Percentiles rank a stretch among this genome's conserved stretches.
phyloP scores from a whole-genome alignment of 345 rosid species.

The Citrus unshiu region DNA sequence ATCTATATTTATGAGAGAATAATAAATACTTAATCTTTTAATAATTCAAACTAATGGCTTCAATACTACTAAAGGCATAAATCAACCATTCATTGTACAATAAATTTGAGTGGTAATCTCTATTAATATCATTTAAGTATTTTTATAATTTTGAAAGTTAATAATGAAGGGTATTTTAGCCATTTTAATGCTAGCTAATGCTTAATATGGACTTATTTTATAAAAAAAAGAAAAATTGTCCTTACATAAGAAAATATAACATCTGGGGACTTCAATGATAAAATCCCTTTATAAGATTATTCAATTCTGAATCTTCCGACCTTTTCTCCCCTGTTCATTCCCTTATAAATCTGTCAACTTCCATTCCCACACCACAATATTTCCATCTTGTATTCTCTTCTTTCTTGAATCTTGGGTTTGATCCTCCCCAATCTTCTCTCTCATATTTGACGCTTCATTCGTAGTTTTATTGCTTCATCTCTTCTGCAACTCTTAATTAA shows the following conservation, averaged over 20 bases:
- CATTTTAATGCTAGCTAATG: no score
- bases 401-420: no score
- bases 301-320: neutral
- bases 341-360: neutral
- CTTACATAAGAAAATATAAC: neutral
- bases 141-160: no score
- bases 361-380: neutral
- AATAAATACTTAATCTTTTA: accelerated
- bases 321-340: neutral
- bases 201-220: no score
- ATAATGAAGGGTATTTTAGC: no score
- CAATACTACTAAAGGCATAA: no score
- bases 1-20: accelerated
- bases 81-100: no score
- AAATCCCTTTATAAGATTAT: neutral
- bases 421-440: no score
- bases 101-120: no score
- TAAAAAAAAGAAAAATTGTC: neutral
- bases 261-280: neutral
- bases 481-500: neutral
- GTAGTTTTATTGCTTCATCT: neutral
- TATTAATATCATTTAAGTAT: no score
- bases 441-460: neutral
- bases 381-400: neutral
- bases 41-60: accelerated